Base-by-base conservation (phyloP, 352 stramenopile species). In the Phytophthora cryptogea region DNA sequence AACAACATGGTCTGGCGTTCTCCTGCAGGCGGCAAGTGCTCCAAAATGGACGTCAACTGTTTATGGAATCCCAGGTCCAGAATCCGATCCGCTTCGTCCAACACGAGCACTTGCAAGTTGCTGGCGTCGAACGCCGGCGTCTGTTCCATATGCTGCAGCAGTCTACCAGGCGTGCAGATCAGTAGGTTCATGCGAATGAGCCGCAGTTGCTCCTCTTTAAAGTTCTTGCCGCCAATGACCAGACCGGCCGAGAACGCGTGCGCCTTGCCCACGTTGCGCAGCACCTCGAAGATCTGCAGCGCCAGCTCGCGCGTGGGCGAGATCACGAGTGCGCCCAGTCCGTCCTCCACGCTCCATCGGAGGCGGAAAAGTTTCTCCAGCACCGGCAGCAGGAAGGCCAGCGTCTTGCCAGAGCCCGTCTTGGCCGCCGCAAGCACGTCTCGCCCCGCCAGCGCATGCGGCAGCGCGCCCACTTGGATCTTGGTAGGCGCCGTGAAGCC, bases 81-180 rank as follows among this genome's bases (percentile, higher is more conserved):
- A 55, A 99, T 99, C 23, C 97, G 83, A 77, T 99, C 98, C 4
- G 98, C 98, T 76, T 99, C 98, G 68, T 99, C 98, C 58, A 99
- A 96, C 20, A 99, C 96, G 42, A 99, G 88, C 31, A 98, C 69
- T 67, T 97, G 88, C 20, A 99, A 63, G 57, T 97, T 91, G 49
- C 86, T 91, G 6, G 93, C 80, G 68, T 99, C 94, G 63, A 99
- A 99, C 32, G 90, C 92, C 4, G 94, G 90, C 33, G 97, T 99
- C 80, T 99, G 96, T 75, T 99, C 96, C 73, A 99, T 95, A 86
- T 99, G 97, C 74, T 99, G 97, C 54, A 99, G 76, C 31, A 99
- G 62, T 20, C 97, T 78, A 7, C 97, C 97, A 26, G 97, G 97
- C 20, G 97, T 99, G 50, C 84, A 95, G 52, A 99, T 88, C n/a